These are phyloP conservation scores for Aspergillus fijiensis DNA, from an alignment of 2,329 filamentous ascomycete species.

Conservation along the genomic window DNA sequence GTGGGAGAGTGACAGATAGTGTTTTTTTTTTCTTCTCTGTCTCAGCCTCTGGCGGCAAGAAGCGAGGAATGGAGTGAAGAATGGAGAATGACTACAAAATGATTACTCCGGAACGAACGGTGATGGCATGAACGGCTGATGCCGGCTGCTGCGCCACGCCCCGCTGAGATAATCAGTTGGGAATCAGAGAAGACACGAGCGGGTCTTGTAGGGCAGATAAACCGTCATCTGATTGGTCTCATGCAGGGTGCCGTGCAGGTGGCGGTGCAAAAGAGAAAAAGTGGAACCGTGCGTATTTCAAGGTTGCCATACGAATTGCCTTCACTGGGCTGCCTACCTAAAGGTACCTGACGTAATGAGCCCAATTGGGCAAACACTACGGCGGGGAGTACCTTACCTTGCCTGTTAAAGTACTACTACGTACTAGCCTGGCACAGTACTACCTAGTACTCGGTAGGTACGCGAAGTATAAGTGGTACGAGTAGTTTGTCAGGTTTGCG, in stretches of 20 bases:
- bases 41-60: not conserved
- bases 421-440: too few species aligned
- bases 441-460: too few species aligned
- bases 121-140: not conserved
- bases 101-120: not conserved
- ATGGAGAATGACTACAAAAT: not conserved
- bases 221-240: not conserved
- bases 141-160: not conserved
- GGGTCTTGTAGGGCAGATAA: conserved; percentile 3
- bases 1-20: not conserved
- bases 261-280: not conserved
- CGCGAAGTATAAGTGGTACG: too few species aligned
- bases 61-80: conserved; percentile 3
- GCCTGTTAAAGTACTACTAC: too few species aligned
- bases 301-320: not conserved
- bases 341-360: not conserved
- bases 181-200: too few species aligned
- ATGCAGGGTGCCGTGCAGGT: not conserved
- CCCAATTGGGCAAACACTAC: not conserved
- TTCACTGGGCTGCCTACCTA: not conserved
- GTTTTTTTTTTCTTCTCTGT: too few species aligned
- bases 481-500: not conserved
- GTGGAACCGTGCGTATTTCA: not conserved
- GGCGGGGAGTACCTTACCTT: too few species aligned
- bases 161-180: not conserved